These are phyloP conservation scores for Hypholoma sublateritium DNA, from an alignment of 768 basidiomycete genomes.

Conservation along the genomic window DNA sequence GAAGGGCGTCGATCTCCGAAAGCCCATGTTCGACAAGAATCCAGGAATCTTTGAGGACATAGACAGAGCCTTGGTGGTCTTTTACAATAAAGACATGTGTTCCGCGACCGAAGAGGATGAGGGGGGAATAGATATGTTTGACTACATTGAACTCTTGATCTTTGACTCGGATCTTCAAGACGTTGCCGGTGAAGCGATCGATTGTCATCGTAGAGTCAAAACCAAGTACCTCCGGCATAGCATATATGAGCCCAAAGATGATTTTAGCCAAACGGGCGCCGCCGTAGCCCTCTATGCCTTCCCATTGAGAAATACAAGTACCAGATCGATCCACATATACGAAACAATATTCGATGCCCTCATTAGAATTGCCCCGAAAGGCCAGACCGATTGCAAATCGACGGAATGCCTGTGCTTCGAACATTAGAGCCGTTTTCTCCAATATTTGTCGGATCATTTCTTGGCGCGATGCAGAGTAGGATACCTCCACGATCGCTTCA, in stretches of 20 bases:
- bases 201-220: conserved; percentile 1
- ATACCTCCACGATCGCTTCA: conserved; percentile 3
- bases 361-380: not conserved
- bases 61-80: not conserved
- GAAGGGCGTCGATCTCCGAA: conserved; percentile 4
- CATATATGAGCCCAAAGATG: not conserved
- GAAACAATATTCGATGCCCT: not conserved
- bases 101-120: conserved; percentile 6
- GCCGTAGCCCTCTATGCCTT: not conserved
- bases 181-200: not conserved
- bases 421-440: not conserved
- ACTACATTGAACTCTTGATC: not conserved
- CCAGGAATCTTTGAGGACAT: conserved; percentile 14
- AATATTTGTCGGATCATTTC: not conserved
- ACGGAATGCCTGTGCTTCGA: conserved; percentile 3
- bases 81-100: conserved; percentile 9
- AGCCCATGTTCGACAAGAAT: not conserved
- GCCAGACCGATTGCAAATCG: not conserved
- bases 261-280: not conserved
- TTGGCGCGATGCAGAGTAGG: not conserved
- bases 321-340: not conserved
- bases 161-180: not conserved
- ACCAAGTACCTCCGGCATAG: not conserved
- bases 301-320: no score
- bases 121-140: conserved; percentile 6